These are phyloP conservation scores for Actinomucor elegans DNA, from an alignment of 371 early-diverging fungal genomes.

Conservation along the genomic window DNA sequence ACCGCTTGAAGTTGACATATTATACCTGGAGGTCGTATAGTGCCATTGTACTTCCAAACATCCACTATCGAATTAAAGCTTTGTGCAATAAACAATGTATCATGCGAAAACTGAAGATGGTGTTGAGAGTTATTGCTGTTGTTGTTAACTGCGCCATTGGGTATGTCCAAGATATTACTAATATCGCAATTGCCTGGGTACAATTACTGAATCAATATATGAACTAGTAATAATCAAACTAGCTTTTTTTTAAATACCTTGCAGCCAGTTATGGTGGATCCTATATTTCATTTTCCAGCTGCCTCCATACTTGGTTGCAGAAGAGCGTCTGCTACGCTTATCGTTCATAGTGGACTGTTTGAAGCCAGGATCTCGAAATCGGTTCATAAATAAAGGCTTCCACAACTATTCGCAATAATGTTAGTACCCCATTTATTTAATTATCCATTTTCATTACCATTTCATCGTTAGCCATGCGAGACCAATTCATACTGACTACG, in stretches of 20 bases:
- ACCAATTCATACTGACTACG: slow-evolving; percentile 41
- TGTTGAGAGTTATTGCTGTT: slow-evolving; percentile 6
- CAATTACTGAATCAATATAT: neutral
- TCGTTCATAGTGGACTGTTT: neutral
- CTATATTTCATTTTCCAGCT: slow-evolving; percentile 47
- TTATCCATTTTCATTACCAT: slow-evolving; percentile 22
- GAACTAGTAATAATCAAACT: neutral
- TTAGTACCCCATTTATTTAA: neutral
- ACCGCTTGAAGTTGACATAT: neutral
- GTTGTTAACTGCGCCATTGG: too few species aligned
- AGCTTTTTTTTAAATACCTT: slow-evolving; percentile 2
- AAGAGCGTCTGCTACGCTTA: neutral
- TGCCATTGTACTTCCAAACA: slow-evolving; percentile 13
- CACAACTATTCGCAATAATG: slow-evolving; percentile 37
- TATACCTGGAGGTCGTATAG: neutral
- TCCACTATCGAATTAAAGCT: neutral
- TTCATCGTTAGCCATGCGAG: slow-evolving; percentile 45
- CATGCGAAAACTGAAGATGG: slow-evolving; percentile 14
- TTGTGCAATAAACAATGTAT: slow-evolving; percentile 10
- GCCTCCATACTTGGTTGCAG: slow-evolving; percentile 14
- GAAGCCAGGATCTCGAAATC: slow-evolving; percentile 24
- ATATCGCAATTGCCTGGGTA: slow-evolving; percentile 35
- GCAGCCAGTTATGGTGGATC: slow-evolving; percentile 46
- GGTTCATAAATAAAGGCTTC: slow-evolving; percentile 42
- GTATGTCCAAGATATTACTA: slow-evolving; percentile 1